Base-by-base conservation (phyloP, 208 protist species). In the Wallacemonas sp. region DNA sequence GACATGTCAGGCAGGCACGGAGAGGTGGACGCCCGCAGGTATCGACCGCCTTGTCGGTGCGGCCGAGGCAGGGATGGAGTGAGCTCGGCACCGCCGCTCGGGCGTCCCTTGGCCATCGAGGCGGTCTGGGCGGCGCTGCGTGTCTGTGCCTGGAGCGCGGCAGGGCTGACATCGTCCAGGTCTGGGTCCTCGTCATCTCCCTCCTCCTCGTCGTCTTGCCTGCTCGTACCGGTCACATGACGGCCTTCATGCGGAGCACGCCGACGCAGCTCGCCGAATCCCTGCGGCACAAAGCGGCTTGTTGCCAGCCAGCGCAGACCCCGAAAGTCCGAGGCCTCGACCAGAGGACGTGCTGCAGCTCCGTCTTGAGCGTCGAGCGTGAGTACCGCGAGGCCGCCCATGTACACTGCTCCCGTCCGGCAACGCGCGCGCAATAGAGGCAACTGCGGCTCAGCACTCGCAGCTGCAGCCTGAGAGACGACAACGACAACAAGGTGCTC, bases 231-330 rank as follows among this genome's bases (percentile, higher is more conserved):
- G 22, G n/a, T 46, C 26, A 31, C 44, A 45, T 38, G 12, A 10
- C 39, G 14, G 23, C 33, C 36, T 25, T 20, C 18, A n/a, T n/a
- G n/a, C n/a, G n/a, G n/a, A n/a, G n/a, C n/a, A 38, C n/a, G 44
- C 46, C 48, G 32, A n/a, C 52, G 57, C n/a, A 62, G 49, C 38
- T 79, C 73, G n/a, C 77, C 77, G 39, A 79, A 73, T 11, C 73
- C 72, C 52, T 79, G 48, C 10, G 73, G 77, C 4, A 83, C 55
- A 38, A 79, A 42, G 31, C 67, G 45, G 0, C 61, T 48, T 32
- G 61, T 41, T 22, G 69, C 31, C 28, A 49, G 63, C 77, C 77
- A 83, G 7, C 42, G 32, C 18, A 76, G 38, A 0, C 77, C 76
- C n/a, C 46, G 23, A 39, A 73, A 71, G 33, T 45, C 38, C 26